phyloP scores from a whole-genome alignment of 2,329 filamentous ascomycete genomes.

The Cladobotryum protrusum region DNA sequence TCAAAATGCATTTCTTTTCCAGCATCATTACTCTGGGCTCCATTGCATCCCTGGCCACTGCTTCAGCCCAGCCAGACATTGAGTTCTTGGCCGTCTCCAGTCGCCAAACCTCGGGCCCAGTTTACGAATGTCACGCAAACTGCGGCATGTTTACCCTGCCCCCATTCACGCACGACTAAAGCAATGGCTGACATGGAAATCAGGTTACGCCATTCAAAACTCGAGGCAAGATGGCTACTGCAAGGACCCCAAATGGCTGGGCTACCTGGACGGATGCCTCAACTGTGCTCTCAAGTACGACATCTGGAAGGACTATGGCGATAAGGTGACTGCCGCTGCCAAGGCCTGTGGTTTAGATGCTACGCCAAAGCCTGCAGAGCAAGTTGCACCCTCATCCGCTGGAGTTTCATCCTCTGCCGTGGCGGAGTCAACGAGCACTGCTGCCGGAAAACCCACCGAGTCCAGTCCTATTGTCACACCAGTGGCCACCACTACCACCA shows the following conservation, averaged over 20 bases:
- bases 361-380: conserved; percentile 16
- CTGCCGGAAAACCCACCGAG: conserved; percentile 3
- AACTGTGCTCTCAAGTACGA: conserved; percentile 36
- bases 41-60: conserved; percentile 20
- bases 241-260: conserved; percentile 31
- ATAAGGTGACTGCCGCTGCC: conserved; percentile 31
- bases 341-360: conserved; percentile 25
- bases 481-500: conserved; percentile 2
- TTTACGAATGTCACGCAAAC: conserved; percentile 44
- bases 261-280: conserved; percentile 38
- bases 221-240: conserved; percentile 22
- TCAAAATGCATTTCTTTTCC: conserved; percentile 23
- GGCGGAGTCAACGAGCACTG: conserved; percentile 6
- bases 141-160: conserved; percentile 36
- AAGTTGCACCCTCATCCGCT: no score
- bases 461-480: background rate
- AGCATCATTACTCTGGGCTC: conserved; percentile 23
- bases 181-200: background rate
- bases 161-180: no score
- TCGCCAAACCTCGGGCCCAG: conserved; percentile 34
- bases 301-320: conserved; percentile 40
- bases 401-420: background rate
- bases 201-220: conserved; percentile 27
- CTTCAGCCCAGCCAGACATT: conserved; percentile 3
- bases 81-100: conserved; percentile 29